Percentiles rank a stretch among this genome's conserved stretches.
Conservation (phyloP, 768 basidiomycete species). For the Calocera cornea region DNA sequence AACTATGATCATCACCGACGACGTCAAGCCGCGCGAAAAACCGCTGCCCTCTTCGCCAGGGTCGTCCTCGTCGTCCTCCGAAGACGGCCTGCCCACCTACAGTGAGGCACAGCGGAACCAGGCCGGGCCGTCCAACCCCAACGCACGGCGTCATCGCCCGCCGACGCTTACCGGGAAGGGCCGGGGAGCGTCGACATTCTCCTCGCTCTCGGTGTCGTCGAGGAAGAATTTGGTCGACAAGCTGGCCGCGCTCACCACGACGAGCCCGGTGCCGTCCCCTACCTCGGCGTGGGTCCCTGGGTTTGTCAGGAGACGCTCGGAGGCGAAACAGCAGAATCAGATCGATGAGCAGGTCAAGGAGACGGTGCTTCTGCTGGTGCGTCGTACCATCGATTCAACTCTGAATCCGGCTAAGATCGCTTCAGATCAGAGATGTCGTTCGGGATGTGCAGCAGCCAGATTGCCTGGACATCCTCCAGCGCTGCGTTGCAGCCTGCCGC, state of each 20-base stretch:
- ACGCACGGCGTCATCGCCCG: not conserved
- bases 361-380: not conserved
- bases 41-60: not conserved
- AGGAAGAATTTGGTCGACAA: not conserved
- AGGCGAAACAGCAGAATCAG: not conserved
- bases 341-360: not conserved
- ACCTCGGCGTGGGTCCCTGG: not conserved
- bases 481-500: conserved; percentile 49
- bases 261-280: not conserved
- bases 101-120: not conserved
- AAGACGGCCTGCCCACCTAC: not conserved
- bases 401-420: not conserved
- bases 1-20: not conserved
- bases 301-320: not conserved
- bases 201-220: not conserved
- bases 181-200: not conserved
- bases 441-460: not conserved
- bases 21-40: not conserved
- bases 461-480: conserved; percentile 33
- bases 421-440: not conserved
- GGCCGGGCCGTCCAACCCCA: not conserved
- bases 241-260: not conserved
- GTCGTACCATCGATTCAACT: not conserved
- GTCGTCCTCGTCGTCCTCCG: not conserved
- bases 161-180: not conserved